These are phyloP conservation scores for Alternaria sp. DNA, from an alignment of 2,329 filamentous ascomycete genomes.

Conservation along the genomic window DNA sequence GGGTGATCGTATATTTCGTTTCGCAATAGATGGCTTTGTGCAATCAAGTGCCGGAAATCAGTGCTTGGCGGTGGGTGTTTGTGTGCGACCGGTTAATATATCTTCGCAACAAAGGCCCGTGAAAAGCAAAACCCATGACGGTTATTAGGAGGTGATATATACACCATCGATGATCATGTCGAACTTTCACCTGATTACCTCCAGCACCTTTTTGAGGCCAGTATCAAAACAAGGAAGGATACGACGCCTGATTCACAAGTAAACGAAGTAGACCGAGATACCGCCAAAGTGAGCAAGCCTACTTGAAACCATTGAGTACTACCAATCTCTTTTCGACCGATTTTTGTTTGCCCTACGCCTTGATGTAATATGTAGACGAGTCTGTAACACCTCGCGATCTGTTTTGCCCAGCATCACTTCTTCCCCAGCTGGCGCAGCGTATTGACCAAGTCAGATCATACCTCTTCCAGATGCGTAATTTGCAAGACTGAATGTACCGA, in stretches of 20 bases:
- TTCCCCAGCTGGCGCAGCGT: not conserved
- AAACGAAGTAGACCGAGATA: not conserved
- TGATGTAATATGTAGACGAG: not conserved
- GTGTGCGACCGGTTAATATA: conserved; percentile 28
- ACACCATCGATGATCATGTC: not conserved
- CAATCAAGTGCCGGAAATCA: conserved; percentile 20
- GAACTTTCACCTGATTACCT: not conserved
- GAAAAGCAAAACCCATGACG: conserved; percentile 19
- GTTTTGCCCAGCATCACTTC: not conserved
- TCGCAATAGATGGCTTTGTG: conserved; percentile 23
- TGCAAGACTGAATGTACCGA: not conserved
- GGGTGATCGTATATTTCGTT: conserved; percentile 19
- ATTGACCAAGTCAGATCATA: not conserved
- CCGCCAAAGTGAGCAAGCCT: not conserved
- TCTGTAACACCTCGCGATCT: not conserved
- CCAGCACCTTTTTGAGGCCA: no score
- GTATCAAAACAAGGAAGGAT: no score
- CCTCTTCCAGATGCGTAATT: not conserved
- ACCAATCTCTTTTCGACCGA: not conserved
- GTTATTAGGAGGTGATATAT: conserved; percentile 14
- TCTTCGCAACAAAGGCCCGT: conserved; percentile 21
- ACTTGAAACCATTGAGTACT: not conserved
- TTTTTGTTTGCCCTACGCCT: not conserved
- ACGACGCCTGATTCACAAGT: not conserved
- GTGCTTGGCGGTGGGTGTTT: conserved; percentile 20